Evolutionary conservation across 306 rosid genomes (phyloP).

Genomic region (Crataegus laevigata): DNA sequence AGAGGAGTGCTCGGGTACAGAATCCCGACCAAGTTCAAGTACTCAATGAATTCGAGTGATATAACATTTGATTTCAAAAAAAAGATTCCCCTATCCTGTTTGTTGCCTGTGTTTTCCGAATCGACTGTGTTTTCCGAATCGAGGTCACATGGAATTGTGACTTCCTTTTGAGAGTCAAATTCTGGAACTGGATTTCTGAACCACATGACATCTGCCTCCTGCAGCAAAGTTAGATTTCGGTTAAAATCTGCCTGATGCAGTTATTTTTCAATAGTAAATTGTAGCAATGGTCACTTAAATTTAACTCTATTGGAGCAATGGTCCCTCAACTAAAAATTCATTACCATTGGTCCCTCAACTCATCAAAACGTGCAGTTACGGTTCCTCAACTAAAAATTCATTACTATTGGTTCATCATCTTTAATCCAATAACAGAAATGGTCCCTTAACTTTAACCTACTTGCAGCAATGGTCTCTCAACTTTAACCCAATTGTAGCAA

Average conservation of each 20-base stretch:
- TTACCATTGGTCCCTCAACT: too few relatives aligned
- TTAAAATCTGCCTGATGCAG: not conserved
- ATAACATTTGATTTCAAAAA: slow-evolving; percentile 24
- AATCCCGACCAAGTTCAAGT: slow-evolving; percentile 26
- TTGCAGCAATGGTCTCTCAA: too few relatives aligned
- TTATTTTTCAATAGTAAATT: too few relatives aligned
- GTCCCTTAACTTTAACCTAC: too few relatives aligned
- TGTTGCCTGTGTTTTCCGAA: not conserved
- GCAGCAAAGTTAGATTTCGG: slow-evolving; percentile 4
- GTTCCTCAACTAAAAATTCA: too few relatives aligned
- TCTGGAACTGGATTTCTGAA: slow-evolving; percentile 42
- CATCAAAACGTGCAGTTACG: too few relatives aligned
- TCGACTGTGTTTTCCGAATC: not conserved
- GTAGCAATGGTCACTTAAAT: too few relatives aligned
- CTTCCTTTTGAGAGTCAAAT: not conserved
- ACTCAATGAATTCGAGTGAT: slow-evolving; percentile 24
- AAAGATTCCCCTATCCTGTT: slow-evolving; percentile 33
- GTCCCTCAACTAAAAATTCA: too few relatives aligned
- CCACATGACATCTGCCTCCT: slow-evolving; percentile 62
- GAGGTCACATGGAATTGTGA: slow-evolving; percentile 37
- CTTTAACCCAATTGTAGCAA: too few relatives aligned
- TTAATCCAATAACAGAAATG: too few relatives aligned
- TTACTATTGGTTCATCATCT: too few relatives aligned
- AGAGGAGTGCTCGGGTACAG: slow-evolving; percentile 15
- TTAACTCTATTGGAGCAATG: too few relatives aligned